A percentile compares a stretch with the other conserved stretches of the same genome.
Conservation (phyloP, 2,329 filamentous ascomycete species). For the Venturia aucupariae region DNA sequence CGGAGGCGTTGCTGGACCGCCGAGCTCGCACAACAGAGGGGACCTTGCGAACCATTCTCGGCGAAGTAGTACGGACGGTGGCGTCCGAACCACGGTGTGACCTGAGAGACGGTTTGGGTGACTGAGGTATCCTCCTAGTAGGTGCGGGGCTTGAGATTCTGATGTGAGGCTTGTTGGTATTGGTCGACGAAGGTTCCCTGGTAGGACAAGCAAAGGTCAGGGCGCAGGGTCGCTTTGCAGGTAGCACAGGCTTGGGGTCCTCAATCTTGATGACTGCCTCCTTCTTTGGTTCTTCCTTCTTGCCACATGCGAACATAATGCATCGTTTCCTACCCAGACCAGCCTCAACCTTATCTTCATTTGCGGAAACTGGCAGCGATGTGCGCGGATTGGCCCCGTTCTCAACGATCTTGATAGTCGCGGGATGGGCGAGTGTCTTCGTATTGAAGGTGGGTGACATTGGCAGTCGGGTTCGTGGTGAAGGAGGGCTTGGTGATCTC, state of each 20-base stretch:
- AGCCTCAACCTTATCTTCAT: slow-evolving; percentile 53
- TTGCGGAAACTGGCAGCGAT: slow-evolving; percentile 22
- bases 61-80: slow-evolving; percentile 40
- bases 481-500: slow-evolving; percentile 82
- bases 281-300: slow-evolving; percentile 11
- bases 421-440: slow-evolving; percentile 25
- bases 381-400: slow-evolving; percentile 24
- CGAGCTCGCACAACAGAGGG: slow-evolving; percentile 25
- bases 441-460: slow-evolving; percentile 29
- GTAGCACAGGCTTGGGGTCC: slow-evolving; percentile 21
- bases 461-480: slow-evolving; percentile 41
- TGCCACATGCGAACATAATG: slow-evolving; percentile 82
- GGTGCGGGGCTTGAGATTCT: slow-evolving; percentile 33
- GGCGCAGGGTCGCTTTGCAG: slow-evolving; percentile 46
- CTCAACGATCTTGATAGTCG: slow-evolving; percentile 30
- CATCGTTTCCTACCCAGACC: slow-evolving; percentile 68
- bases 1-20: slow-evolving; percentile 28
- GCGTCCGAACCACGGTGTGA: slow-evolving; percentile 41
- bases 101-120: slow-evolving; percentile 24
- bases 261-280: slow-evolving; percentile 22
- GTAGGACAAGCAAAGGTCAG: slow-evolving; percentile 70
- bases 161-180: slow-evolving; percentile 19
- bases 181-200: slow-evolving; percentile 29
- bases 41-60: slow-evolving; percentile 32
- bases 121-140: slow-evolving; percentile 21